Conservation (phyloP, 2,329 filamentous ascomycete genomes). For the Dothidotthia symphoricarpi region DNA sequence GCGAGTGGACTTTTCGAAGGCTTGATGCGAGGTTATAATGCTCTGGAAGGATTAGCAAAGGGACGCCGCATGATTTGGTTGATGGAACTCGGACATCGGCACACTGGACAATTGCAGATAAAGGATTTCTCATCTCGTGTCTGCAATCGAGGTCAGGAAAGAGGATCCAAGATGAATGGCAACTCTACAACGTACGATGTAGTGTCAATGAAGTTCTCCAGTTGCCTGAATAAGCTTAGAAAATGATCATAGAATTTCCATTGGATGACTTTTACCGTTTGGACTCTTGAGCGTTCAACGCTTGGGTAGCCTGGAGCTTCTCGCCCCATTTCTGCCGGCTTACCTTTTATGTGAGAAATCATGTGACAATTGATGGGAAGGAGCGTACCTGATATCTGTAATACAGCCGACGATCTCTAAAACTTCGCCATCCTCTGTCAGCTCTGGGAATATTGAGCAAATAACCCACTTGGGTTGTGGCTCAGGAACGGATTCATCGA, state of each 20-base stretch:
- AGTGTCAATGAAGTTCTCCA: slow-evolving; percentile 37
- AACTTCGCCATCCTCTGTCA: slow-evolving; percentile 22
- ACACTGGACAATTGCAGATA: slow-evolving; percentile 45
- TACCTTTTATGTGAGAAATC: slow-evolving; percentile 1
- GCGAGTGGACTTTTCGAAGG: slow-evolving; percentile 5
- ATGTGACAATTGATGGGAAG: background rate
- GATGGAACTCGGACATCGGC: slow-evolving; percentile 29
- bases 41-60: slow-evolving; percentile 6
- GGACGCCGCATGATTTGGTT: slow-evolving; percentile 25
- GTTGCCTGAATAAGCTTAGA: slow-evolving; percentile 3
- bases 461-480: slow-evolving; percentile 31
- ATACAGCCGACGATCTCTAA: slow-evolving; percentile 36
- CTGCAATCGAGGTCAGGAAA: background rate
- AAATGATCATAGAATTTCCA: background rate
- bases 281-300: slow-evolving; percentile 19
- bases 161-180: background rate
- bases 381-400: slow-evolving; percentile 34
- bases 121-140: slow-evolving; percentile 47
- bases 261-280: slow-evolving; percentile 11
- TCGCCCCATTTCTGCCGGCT: slow-evolving; percentile 40
- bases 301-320: slow-evolving; percentile 29
- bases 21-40: slow-evolving; percentile 15
- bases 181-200: slow-evolving; percentile 11
- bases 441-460: slow-evolving; percentile 30
- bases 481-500: slow-evolving; percentile 10